Evolutionary conservation across 1,284 basidiomycete species (phyloP).

Genomic region (Apiotrichum laibachii): DNA sequence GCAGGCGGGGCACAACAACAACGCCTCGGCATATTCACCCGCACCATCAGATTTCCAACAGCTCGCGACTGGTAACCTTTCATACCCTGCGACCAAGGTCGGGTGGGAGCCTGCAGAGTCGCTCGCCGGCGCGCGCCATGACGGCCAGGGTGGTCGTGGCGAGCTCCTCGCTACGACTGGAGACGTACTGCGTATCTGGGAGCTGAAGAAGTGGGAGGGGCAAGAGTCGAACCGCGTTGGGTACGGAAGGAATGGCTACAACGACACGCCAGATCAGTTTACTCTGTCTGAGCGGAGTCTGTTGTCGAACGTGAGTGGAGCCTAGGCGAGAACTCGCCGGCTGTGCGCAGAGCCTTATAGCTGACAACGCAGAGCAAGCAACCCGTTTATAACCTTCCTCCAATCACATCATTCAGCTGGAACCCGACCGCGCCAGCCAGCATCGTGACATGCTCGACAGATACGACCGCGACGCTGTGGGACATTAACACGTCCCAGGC

Average conservation of each 20-base stretch:
- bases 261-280: conserved; percentile 57
- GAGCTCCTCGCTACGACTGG: conserved; percentile 87
- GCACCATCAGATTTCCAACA: conserved; percentile 29
- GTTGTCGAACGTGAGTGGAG: conserved; percentile 72
- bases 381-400: conserved; percentile 66
- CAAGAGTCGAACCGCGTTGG: conserved; percentile 33
- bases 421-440: conserved; percentile 81
- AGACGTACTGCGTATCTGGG: conserved; percentile 84
- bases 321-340: not conserved
- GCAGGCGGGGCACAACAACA: conserved; percentile 9
- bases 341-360: conserved; percentile 12
- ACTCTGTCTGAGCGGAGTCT: conserved; percentile 48
- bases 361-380: conserved; percentile 68
- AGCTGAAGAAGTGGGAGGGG: conserved; percentile 58
- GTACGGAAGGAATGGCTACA: conserved; percentile 54
- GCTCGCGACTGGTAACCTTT: conserved; percentile 34
- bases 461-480: conserved; percentile 94
- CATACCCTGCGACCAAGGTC: conserved; percentile 50
- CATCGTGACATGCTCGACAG: conserved; percentile 93
- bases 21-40: conserved; percentile 12
- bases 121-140: conserved; percentile 29
- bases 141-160: conserved; percentile 31
- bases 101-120: conserved; percentile 48
- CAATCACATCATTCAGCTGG: conserved; percentile 93
- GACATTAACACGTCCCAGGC: conserved; percentile 95